These are phyloP conservation scores for sorghum (Sorghum bicolor) DNA, from an alignment of 176 grass and related monocot species.

Conservation along the genomic window DNA sequence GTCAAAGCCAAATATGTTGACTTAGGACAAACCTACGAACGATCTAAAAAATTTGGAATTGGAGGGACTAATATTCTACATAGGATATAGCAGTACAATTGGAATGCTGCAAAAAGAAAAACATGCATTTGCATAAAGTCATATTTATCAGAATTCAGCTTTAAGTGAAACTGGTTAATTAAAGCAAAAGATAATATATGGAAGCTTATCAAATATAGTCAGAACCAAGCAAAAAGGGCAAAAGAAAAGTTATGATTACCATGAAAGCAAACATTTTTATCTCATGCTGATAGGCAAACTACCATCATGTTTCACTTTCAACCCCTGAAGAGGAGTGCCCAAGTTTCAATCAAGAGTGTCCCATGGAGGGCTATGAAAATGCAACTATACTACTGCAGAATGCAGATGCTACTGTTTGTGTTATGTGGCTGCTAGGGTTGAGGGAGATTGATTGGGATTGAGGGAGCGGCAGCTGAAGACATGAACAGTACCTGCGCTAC, in stretches of 20 bases:
- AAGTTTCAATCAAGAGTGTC: background rate
- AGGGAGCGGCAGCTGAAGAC: too few relatives aligned
- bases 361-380: background rate
- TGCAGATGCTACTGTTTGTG: background rate
- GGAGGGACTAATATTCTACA: too few relatives aligned
- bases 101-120: background rate
- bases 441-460: too few relatives aligned
- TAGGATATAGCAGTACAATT: background rate
- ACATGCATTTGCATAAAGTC: background rate
- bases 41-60: too few relatives aligned
- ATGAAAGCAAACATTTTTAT: background rate
- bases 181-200: background rate
- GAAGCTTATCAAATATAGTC: background rate
- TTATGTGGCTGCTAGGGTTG: too few relatives aligned
- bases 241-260: background rate
- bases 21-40: too few relatives aligned
- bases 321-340: background rate
- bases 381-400: background rate
- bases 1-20: too few relatives aligned
- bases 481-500: too few relatives aligned
- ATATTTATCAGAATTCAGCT: background rate
- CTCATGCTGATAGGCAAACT: background rate
- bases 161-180: background rate
- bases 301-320: background rate
- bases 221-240: background rate